Evolutionary conservation across 208 protist species (phyloP).

Genomic region (Acanthamoeba rhysodes): DNA sequence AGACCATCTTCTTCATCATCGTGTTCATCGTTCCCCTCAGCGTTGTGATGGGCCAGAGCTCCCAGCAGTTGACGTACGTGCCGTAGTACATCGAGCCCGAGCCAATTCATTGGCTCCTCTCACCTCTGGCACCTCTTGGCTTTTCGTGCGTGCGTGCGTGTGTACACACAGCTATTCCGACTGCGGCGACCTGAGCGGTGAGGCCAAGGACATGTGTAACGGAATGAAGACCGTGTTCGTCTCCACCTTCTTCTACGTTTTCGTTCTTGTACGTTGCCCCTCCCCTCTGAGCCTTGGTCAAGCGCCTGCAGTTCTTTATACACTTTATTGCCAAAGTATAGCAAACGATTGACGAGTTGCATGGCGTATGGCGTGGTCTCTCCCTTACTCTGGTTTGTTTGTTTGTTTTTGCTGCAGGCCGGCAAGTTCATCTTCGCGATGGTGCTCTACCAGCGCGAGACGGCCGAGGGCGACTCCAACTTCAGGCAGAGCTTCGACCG

Average conservation of each 20-base stretch:
- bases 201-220: conserved; percentile 29
- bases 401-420: background rate
- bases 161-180: background rate
- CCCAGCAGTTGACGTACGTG: background rate
- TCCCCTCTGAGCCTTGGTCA: background rate
- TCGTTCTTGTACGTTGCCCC: conserved; percentile 4
- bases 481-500: conserved; percentile 59
- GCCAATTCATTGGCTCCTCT: background rate
- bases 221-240: conserved; percentile 28
- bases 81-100: background rate
- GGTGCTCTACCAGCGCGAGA: conserved; percentile 22
- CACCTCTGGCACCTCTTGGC: background rate
- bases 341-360: no score
- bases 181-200: background rate
- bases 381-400: no score
- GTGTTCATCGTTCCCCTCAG: conserved; percentile 32
- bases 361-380: background rate
- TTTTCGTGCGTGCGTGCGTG: background rate
- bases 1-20: conserved; percentile 50
- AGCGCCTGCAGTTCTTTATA: no score
- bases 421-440: conserved; percentile 55
- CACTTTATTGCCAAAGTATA: no score
- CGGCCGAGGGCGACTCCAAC: background rate
- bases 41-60: conserved; percentile 12
- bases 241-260: conserved; percentile 37